phyloP scores from a whole-genome alignment of 345 rosid species.

The Cardamine resedifolia region DNA sequence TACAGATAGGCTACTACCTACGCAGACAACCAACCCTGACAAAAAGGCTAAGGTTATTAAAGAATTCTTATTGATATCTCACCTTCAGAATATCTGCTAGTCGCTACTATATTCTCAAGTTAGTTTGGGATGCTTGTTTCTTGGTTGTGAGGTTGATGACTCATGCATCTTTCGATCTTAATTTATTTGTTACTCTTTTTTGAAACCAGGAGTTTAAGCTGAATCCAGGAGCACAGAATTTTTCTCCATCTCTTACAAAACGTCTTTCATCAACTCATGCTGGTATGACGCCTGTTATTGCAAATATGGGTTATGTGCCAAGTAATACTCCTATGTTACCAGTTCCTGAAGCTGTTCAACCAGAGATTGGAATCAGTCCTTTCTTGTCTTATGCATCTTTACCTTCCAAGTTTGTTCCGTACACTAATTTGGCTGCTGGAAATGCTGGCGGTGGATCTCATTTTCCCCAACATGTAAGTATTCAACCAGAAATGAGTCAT shows the following conservation, averaged over 20 bases:
- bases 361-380: conserved; percentile 53
- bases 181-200: conserved; percentile 15
- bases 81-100: background rate
- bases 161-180: background rate
- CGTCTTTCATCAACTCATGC: conserved; percentile 47
- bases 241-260: conserved; percentile 65
- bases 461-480: conserved; percentile 66
- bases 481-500: background rate
- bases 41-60: conserved; percentile 57
- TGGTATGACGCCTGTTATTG: conserved; percentile 39
- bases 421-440: conserved; percentile 48
- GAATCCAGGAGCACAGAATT: conserved; percentile 77
- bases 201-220: conserved; percentile 75
- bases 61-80: background rate
- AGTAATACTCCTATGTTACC: conserved; percentile 53
- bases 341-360: conserved; percentile 49
- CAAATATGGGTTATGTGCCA: conserved; percentile 55
- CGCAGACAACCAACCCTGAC: conserved; percentile 35
- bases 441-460: conserved; percentile 48
- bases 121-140: background rate
- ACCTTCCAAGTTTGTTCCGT: conserved; percentile 58
- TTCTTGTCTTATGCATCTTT: conserved; percentile 53
- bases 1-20: conserved; percentile 45
- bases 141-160: conserved; percentile 10
- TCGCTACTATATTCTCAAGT: conserved; percentile 6